Percentiles rank a stretch among this genome's conserved stretches.
These are phyloP conservation scores for Neospora caninum DNA, from an alignment of 169 alveolate genomes.

Conservation along the genomic window DNA sequence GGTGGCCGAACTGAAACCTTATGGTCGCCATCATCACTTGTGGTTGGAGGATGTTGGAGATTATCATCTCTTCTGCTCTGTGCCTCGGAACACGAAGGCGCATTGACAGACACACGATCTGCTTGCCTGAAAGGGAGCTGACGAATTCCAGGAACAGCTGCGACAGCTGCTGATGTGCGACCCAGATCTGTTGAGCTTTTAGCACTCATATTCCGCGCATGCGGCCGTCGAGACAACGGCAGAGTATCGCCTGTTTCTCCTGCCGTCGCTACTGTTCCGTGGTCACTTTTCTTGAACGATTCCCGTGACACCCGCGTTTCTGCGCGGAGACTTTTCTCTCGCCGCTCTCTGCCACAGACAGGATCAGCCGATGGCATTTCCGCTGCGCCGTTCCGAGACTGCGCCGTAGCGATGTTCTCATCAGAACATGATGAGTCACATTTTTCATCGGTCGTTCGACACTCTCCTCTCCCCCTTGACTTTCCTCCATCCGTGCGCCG, in stretches of 20 bases:
- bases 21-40: background rate
- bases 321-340: background rate
- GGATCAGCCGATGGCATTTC: background rate
- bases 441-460: background rate
- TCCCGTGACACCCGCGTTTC: background rate
- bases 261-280: background rate
- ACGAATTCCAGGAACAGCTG: background rate
- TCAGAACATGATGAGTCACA: background rate
- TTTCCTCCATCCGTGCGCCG: background rate
- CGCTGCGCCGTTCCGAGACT: background rate
- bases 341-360: background rate
- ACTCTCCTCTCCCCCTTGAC: background rate
- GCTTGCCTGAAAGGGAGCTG: background rate
- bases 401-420: background rate
- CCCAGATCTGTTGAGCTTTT: background rate
- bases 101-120: background rate
- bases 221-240: background rate
- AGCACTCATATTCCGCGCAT: background rate
- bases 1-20: no score
- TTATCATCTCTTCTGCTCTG: background rate
- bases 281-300: background rate
- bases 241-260: background rate
- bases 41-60: background rate
- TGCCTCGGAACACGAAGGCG: background rate
- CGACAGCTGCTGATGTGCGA: background rate